Evolutionary conservation across 2,329 filamentous ascomycete genomes (phyloP), one percentile per base, ranked within the genome.

Genomic region (Cercospora canescens): DNA sequence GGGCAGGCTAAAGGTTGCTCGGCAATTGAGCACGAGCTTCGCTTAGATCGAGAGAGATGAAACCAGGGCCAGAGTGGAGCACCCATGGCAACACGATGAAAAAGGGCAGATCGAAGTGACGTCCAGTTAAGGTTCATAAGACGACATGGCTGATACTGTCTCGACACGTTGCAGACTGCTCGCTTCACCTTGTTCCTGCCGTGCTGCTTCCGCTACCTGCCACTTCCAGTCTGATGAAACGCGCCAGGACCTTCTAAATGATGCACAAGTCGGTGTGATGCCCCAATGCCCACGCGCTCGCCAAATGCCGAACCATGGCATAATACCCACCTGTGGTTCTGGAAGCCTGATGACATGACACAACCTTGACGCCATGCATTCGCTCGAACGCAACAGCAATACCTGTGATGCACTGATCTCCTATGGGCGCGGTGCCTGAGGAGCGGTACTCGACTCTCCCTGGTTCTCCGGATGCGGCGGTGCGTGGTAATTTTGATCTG

Each of bases 401-500:
- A 48, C 30, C 16, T 24, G 5, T 34, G 48, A 54, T 37, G 59
- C 59, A 61, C 45, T 52, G 35, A 63, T 58, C 57, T 56, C 28
- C 52, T 67, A 64, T 54, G 48, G 34, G 30, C 64, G 52, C 18
- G 54, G 62, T 28, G 50, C 63, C 28, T 60, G 52, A 37, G 62
- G 56, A 37, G 64, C 67, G 3, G 66, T 54, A 65, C 68, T 72
- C 37, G 63, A 55, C 65, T 70, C 68, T 59, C 69, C 62, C 45
- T 66, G 50, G 56, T 68, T 55, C 64, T 54, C 65, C 55, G 65
- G 41, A 57, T 65, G 54, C 65, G 65, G 55, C 39, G 39, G 39
- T 39, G 62, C 54, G 35, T 63, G 56, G 41, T 70, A 71, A 48
- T 71, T 73, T 68, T 79, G 77, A 62, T 79, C 74, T 48, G 76